Base-by-base conservation (phyloP, 805 yeast genomes). In the Candida taoyuanica region DNA sequence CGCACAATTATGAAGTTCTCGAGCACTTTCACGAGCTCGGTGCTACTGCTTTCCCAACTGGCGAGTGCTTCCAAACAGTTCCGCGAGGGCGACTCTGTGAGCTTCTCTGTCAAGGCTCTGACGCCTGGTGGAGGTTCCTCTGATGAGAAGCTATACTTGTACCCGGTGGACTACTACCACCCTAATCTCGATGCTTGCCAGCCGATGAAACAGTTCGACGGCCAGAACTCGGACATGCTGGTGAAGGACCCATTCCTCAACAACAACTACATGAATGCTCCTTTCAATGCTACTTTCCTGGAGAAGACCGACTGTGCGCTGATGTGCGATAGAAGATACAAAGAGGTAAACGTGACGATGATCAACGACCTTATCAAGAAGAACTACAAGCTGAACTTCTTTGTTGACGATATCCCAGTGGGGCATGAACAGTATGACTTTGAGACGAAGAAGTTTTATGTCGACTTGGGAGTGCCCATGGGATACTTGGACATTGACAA, bases 301-400 rank as follows among this genome's bases (percentile, higher is more conserved):
- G 29, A 29, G 0, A 21, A 21, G 2, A 41, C 37, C 5, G 41
- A 32, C 7, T 55, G 58, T 31, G 7, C 44, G 2, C 29, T 24
- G 4, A 16, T 47, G 9, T 52, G 55, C 30, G 53, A 53, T 21
- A 40, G 31, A n/a, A 13, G 33, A 11, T 52, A 52, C 31, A 46
- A 44, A 1, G 40, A 36, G 19, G 48, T 18, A 12, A 57, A 56
- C 31, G 60, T 57, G 5, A 35, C 60, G 2, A 5, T 47, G 14
- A 50, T 58, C 21, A 55, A 57, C 37, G 37, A 36, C 16, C 43
- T 58, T n/a, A 57, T 58, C 24, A 55, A 49, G 32, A 52, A 38
- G 39, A 55, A 58, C 31, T 58, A 58, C 40, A 48, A 55, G 28
- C 37, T 55, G 20, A 56, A 58, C 40, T 57, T 58, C 39, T 58